These are phyloP conservation scores for Sclerotinia borealis DNA, from an alignment of 2,329 filamentous ascomycete genomes.

Conservation along the genomic window DNA sequence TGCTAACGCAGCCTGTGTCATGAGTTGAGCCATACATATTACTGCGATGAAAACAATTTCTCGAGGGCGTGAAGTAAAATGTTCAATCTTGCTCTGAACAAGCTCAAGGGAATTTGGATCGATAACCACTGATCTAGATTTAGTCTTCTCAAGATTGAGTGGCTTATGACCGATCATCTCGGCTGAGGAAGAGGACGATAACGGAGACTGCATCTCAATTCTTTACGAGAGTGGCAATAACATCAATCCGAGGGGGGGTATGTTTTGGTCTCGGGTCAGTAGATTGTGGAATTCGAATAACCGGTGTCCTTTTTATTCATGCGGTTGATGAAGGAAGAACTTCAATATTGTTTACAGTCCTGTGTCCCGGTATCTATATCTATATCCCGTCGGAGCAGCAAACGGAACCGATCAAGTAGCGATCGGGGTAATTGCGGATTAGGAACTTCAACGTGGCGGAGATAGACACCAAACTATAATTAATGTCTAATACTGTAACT, in stretches of 20 bases:
- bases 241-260: neutral
- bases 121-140: neutral
- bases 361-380: neutral
- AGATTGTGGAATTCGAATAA: neutral
- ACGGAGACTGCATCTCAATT: neutral
- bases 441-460: neutral
- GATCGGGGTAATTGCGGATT: neutral
- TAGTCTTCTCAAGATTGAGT: neutral
- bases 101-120: constrained; percentile 9
- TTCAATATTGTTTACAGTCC: too few species aligned
- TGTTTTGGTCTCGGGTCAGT: neutral
- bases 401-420: too few species aligned
- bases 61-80: constrained; percentile 20
- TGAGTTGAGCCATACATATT: constrained; percentile 43
- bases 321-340: neutral
- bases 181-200: neutral
- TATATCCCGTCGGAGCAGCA: neutral
- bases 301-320: neutral
- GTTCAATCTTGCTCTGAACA: constrained; percentile 9
- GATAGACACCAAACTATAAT: neutral
- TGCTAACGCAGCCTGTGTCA: constrained; percentile 44
- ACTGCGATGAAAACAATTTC: constrained; percentile 38
- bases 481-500: neutral
- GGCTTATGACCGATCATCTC: neutral
- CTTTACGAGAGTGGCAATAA: neutral